phyloP scores from a whole-genome alignment of 768 basidiomycete genomes.

The Chalciporus pseudorubinellus region DNA sequence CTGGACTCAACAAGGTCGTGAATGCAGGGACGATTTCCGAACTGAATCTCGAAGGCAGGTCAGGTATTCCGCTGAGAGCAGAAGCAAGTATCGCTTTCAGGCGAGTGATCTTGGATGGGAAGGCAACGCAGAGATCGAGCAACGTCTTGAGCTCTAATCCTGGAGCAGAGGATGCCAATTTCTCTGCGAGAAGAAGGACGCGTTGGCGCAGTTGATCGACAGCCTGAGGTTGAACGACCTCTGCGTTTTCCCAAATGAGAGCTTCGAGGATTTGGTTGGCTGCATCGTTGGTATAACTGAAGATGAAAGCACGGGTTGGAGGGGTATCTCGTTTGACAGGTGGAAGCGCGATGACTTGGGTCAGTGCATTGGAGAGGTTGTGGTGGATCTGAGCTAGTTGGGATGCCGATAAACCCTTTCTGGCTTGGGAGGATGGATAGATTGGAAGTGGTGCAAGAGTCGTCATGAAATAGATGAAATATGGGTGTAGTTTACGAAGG shows the following conservation, averaged over 20 bases:
- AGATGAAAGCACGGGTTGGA: constrained; percentile 48
- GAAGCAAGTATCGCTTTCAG: constrained; percentile 44
- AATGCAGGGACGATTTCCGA: constrained; percentile 58
- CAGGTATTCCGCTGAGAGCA: constrained; percentile 35
- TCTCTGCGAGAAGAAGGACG: constrained; percentile 56
- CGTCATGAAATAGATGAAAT: constrained; percentile 20
- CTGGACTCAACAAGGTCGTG: constrained; percentile 43
- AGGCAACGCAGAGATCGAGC: constrained; percentile 62
- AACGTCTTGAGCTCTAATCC: constrained; percentile 53
- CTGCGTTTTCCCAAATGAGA: constrained; percentile 54
- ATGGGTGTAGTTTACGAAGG: too few species aligned
- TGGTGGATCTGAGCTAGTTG: constrained; percentile 48
- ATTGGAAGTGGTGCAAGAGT: constrained; percentile 41
- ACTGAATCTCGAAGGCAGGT: constrained; percentile 34
- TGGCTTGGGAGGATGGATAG: constrained; percentile 52
- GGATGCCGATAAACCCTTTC: constrained; percentile 49
- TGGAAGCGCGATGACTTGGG: constrained; percentile 47
- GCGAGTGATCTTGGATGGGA: constrained; percentile 44
- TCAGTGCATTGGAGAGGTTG: constrained; percentile 48
- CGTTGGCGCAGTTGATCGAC: constrained; percentile 42
- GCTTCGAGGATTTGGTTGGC: constrained; percentile 52
- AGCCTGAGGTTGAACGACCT: constrained; percentile 35
- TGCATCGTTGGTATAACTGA: constrained; percentile 55
- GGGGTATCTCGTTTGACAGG: constrained; percentile 44
- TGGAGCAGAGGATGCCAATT: constrained; percentile 39